phyloP scores from a whole-genome alignment of 2,329 filamentous ascomycete species.

The Phialophora expanda region DNA sequence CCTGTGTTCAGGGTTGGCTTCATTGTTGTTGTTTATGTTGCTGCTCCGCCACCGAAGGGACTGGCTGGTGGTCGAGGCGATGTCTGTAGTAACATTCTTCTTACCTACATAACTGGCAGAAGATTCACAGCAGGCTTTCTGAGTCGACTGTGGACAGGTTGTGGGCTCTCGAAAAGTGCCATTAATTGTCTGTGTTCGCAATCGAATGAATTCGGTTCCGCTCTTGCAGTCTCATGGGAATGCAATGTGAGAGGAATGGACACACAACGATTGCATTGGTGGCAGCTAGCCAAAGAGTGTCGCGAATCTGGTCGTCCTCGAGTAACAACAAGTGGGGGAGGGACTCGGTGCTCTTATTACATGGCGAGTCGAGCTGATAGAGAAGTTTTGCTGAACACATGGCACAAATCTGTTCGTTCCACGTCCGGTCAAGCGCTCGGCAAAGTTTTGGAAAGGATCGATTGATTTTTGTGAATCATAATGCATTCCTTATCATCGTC shows the following conservation, averaged over 20 bases:
- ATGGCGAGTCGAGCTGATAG: neutral
- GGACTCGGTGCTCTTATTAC: neutral
- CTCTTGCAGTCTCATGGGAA: neutral
- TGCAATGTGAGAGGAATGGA: neutral
- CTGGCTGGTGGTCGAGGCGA: neutral
- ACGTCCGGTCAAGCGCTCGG: neutral
- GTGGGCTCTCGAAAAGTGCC: neutral
- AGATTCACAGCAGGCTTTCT: neutral
- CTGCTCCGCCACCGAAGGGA: too few species aligned
- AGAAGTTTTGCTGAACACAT: neutral
- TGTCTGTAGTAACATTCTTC: neutral
- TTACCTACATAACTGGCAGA: neutral
- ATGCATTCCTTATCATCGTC: neutral
- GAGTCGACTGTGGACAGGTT: too few species aligned
- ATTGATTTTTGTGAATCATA: neutral
- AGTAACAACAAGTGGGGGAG: neutral
- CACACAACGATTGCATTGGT: neutral
- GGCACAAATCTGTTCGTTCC: neutral
- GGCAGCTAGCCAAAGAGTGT: too few species aligned
- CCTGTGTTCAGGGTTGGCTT: neutral
- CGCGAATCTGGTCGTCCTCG: neutral
- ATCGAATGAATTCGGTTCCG: neutral
- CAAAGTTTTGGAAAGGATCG: neutral
- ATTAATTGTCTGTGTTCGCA: neutral
- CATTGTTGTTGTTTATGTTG: neutral